Evolutionary conservation across 2,329 filamentous ascomycete species (phyloP).

Genomic region (Ceratocystis lukuohia): DNA sequence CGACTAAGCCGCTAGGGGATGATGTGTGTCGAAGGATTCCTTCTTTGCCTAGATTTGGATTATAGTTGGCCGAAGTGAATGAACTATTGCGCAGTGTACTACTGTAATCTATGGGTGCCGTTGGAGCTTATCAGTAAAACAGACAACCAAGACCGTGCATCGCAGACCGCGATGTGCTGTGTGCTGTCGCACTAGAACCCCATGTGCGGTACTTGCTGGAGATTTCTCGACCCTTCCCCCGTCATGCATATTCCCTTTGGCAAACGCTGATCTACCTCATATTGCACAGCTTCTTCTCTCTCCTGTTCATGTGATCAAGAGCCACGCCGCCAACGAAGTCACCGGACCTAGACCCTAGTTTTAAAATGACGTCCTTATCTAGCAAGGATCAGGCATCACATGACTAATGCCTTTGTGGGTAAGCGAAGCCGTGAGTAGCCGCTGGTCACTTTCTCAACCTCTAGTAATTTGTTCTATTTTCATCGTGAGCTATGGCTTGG

Average conservation of each 20-base stretch:
- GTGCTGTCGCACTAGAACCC: background rate
- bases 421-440: conserved; percentile 9
- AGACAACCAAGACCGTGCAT: too few species aligned
- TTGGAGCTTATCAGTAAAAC: too few species aligned
- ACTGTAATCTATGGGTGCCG: too few species aligned
- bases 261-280: background rate
- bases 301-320: background rate
- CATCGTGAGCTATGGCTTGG: background rate
- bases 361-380: background rate
- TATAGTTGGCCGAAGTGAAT: background rate
- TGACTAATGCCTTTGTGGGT: background rate
- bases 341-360: conserved; percentile 7
- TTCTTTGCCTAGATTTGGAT: background rate
- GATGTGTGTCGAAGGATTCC: background rate
- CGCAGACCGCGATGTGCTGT: too few species aligned
- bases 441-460: background rate
- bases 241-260: background rate
- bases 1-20: conserved; percentile 4
- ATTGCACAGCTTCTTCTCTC: background rate
- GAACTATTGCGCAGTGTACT: too few species aligned
- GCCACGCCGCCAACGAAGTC: background rate
- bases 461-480: background rate
- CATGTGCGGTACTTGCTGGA: background rate
- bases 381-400: background rate
- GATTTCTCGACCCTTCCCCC: background rate